Conservation (phyloP, 2,329 filamentous ascomycete genomes). For the Colletotrichum spaethianum region DNA sequence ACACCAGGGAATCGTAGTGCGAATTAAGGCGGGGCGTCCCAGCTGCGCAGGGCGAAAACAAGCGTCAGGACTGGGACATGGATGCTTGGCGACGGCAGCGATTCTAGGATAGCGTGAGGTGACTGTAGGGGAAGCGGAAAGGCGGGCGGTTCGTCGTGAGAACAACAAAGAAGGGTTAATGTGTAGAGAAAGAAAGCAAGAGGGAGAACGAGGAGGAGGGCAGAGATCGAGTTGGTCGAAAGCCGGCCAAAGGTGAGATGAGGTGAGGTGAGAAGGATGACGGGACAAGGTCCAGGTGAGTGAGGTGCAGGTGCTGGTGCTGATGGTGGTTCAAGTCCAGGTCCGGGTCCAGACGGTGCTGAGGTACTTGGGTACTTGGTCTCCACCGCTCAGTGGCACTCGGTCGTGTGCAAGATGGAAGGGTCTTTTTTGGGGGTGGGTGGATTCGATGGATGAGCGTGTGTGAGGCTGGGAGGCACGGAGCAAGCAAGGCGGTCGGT, state of each 20-base stretch:
- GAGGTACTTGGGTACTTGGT: slow-evolving; percentile 6
- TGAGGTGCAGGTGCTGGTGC: slow-evolving; percentile 11
- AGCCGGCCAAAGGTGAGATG: slow-evolving; percentile 6
- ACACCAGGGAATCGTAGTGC: slow-evolving; percentile 19
- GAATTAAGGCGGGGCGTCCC: slow-evolving; percentile 37
- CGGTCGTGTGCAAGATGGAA: slow-evolving; percentile 2
- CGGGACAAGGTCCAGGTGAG: slow-evolving; percentile 17
- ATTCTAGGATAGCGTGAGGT: neutral
- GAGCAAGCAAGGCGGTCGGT: slow-evolving; percentile 9
- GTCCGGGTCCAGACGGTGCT: slow-evolving; percentile 15
- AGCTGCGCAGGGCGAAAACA: slow-evolving; percentile 34
- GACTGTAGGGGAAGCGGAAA: neutral
- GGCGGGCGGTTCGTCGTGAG: neutral
- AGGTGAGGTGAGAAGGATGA: slow-evolving; percentile 11
- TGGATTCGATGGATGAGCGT: slow-evolving; percentile 3
- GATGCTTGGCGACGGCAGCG: slow-evolving; percentile 14
- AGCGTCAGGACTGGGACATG: slow-evolving; percentile 37
- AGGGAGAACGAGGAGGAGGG: neutral
- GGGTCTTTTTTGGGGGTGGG: slow-evolving; percentile 15
- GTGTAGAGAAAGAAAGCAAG: neutral
- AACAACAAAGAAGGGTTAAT: neutral
- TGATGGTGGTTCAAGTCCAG: slow-evolving; percentile 10
- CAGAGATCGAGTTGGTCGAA: neutral
- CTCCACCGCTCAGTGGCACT: neutral
- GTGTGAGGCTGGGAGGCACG: slow-evolving; percentile 12